Evolutionary conservation across 768 basidiomycete species (phyloP).

Genomic region (Suillus cothurnatus): DNA sequence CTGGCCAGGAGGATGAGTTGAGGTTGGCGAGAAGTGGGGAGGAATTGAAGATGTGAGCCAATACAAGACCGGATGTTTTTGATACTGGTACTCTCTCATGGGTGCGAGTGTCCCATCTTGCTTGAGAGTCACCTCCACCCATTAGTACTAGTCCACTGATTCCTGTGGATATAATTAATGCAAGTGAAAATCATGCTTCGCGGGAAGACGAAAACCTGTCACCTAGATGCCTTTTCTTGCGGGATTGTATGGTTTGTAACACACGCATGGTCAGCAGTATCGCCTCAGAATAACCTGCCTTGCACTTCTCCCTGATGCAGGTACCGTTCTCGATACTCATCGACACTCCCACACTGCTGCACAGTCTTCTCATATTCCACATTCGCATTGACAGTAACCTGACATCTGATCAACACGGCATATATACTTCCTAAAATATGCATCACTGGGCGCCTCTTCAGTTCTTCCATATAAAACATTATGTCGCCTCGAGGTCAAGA

Average conservation of each 20-base stretch:
- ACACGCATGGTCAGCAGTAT: neutral
- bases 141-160: neutral
- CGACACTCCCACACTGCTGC: neutral
- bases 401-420: neutral
- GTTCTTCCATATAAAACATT: neutral
- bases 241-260: neutral
- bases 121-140: neutral
- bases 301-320: neutral
- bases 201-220: neutral
- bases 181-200: neutral
- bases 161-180: neutral
- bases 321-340: neutral
- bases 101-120: conserved; percentile 1
- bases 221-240: neutral
- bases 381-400: neutral
- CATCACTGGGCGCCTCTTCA: neutral
- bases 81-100: conserved; percentile 1
- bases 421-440: neutral
- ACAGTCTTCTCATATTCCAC: neutral
- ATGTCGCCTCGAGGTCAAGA: neutral
- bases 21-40: neutral
- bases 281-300: neutral
- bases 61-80: neutral
- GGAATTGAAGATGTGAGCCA: neutral
- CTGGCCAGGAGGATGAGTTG: neutral